Percentiles rank a stretch among this genome's conserved stretches.
phyloP scores from a whole-genome alignment of 208 protist genomes.

The Trypanosoma mega region DNA sequence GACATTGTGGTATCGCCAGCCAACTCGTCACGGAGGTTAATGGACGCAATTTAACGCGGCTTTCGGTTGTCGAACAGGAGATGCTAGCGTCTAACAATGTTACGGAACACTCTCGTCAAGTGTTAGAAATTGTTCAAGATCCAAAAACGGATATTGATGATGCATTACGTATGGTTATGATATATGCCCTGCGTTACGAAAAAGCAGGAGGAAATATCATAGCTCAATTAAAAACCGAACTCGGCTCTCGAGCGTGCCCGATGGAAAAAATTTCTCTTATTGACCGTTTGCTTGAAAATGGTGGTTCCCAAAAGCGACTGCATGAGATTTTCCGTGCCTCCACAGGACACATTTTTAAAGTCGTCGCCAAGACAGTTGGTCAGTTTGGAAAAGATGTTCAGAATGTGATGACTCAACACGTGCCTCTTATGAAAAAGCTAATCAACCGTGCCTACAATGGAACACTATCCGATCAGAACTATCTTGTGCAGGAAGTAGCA shows the following conservation, averaged over 20 bases:
- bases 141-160: slow-evolving; percentile 84
- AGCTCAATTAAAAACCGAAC: slow-evolving; percentile 57
- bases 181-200: slow-evolving; percentile 82
- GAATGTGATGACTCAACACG: slow-evolving; percentile 97
- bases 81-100: slow-evolving; percentile 73
- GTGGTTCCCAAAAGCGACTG: slow-evolving; percentile 57
- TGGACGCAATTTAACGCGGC: slow-evolving; percentile 71
- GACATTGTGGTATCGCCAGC: slow-evolving; percentile 78
- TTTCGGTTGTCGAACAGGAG: slow-evolving; percentile 88
- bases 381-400: slow-evolving; percentile 90
- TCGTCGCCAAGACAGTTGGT: slow-evolving; percentile 72
- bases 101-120: slow-evolving; percentile 68
- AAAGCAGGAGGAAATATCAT: slow-evolving; percentile 68
- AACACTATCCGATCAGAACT: slow-evolving; percentile 64
- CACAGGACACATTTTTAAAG: slow-evolving; percentile 75
- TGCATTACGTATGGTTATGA: slow-evolving; percentile 71
- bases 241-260: slow-evolving; percentile 58
- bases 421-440: slow-evolving; percentile 88
- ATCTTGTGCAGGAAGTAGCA: slow-evolving; percentile 60
- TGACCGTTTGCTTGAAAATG: slow-evolving; percentile 66
- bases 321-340: slow-evolving; percentile 76
- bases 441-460: slow-evolving; percentile 88
- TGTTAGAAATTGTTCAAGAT: slow-evolving; percentile 81
- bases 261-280: slow-evolving; percentile 65
- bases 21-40: slow-evolving; percentile 81